Conservation (phyloP, 139 green algal species). For the Coelastrella sp. region DNA sequence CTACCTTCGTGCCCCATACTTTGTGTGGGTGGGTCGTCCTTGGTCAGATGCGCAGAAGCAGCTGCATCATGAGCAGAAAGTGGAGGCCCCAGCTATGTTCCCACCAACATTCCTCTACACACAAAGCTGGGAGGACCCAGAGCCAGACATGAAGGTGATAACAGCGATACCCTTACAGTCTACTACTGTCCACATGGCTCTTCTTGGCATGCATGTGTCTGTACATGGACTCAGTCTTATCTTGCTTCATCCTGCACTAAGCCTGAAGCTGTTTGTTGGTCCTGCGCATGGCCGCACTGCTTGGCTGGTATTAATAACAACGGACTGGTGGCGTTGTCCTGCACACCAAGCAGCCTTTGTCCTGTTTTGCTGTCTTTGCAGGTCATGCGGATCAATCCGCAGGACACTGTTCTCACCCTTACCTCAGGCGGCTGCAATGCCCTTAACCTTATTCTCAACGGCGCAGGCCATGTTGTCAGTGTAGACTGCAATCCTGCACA, state of each 20-base stretch:
- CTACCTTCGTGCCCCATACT: constrained; percentile 93
- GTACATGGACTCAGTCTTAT: too few relatives aligned
- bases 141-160: constrained; percentile 87
- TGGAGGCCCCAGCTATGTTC: constrained; percentile 90
- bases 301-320: too few relatives aligned
- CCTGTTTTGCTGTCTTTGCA: constrained; percentile 21
- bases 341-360: too few relatives aligned
- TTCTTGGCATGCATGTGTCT: too few relatives aligned
- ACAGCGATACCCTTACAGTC: too few relatives aligned
- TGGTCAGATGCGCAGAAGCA: constrained; percentile 30
- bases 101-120: constrained; percentile 99
- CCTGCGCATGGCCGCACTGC: too few relatives aligned
- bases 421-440: constrained; percentile 98
- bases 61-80: constrained; percentile 68
- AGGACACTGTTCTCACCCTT: constrained; percentile 95
- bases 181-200: too few relatives aligned
- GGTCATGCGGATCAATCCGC: constrained; percentile 86
- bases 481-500: constrained; percentile 98
- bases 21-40: constrained; percentile 89
- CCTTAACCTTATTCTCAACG: constrained; percentile 92
- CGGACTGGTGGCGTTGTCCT: too few relatives aligned
- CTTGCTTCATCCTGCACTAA: too few relatives aligned
- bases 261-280: too few relatives aligned
- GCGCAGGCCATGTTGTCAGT: constrained; percentile 87
- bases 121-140: constrained; percentile 97